phyloP scores from a whole-genome alignment of 495 filamentous ascomycete species.

The Penicillium ochrochloron region DNA sequence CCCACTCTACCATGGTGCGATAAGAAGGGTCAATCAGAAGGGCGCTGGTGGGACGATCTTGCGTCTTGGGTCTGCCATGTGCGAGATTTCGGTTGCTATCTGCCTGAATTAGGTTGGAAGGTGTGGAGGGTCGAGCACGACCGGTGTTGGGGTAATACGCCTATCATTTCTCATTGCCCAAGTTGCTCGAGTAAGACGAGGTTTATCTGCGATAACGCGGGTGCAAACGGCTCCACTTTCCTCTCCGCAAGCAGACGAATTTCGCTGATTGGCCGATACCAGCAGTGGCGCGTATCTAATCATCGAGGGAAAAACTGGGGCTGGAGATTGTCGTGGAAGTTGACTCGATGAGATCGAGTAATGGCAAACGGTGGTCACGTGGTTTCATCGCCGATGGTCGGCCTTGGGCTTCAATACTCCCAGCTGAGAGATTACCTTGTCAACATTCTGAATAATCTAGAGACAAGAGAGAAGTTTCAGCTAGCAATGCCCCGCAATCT shows the following conservation, averaged over 20 bases:
- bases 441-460: too few relatives aligned
- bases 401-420: neutral
- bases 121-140: slow-evolving; percentile 20
- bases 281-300: slow-evolving; percentile 30
- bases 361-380: slow-evolving; percentile 30
- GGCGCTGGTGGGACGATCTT: slow-evolving; percentile 18
- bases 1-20: slow-evolving; percentile 13
- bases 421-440: too few relatives aligned
- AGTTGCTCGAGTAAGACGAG: slow-evolving; percentile 31
- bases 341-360: slow-evolving; percentile 54
- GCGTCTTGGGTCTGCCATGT: slow-evolving; percentile 13
- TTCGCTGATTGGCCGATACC: slow-evolving; percentile 16
- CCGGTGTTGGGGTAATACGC: slow-evolving; percentile 1
- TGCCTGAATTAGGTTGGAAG: neutral
- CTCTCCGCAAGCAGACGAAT: slow-evolving; percentile 24
- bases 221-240: slow-evolving; percentile 22
- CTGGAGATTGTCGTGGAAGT: slow-evolving; percentile 19
- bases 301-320: slow-evolving; percentile 21
- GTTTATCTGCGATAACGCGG: slow-evolving; percentile 26
- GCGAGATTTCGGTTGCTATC: slow-evolving; percentile 8
- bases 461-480: too few relatives aligned
- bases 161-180: slow-evolving; percentile 32
- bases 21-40: slow-evolving; percentile 17
- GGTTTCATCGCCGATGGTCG: neutral
- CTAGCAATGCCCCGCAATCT: too few relatives aligned